These are phyloP conservation scores for Lachnellula willkommii DNA, from an alignment of 2,329 filamentous ascomycete genomes.

Conservation along the genomic window DNA sequence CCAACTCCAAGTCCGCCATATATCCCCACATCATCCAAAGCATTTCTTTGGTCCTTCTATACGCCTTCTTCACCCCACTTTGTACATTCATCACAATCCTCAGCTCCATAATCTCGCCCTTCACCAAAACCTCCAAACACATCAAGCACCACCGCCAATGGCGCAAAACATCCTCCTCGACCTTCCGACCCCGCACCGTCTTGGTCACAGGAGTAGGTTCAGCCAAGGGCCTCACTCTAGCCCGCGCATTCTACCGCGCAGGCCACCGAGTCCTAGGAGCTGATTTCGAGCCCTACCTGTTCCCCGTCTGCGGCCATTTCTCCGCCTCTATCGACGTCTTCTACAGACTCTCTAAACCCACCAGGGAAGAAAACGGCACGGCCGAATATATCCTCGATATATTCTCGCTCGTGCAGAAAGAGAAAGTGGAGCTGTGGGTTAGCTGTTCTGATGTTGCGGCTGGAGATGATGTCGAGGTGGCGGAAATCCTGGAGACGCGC, in stretches of 20 bases:
- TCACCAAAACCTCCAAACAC: slow-evolving; percentile 4
- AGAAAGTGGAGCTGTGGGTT: slow-evolving; percentile 6
- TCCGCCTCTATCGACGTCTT: slow-evolving; percentile 17
- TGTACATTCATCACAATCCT: slow-evolving; percentile 16
- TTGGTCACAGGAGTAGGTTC: slow-evolving; percentile 72
- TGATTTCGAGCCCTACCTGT: slow-evolving; percentile 46
- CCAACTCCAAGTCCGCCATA: slow-evolving; percentile 12
- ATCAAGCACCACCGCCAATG: slow-evolving; percentile 12
- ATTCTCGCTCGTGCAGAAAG: not conserved
- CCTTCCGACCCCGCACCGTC: slow-evolving; percentile 41
- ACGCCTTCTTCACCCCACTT: slow-evolving; percentile 18
- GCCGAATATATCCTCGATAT: slow-evolving; percentile 6
- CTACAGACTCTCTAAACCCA: slow-evolving; percentile 3
- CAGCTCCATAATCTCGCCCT: slow-evolving; percentile 7
- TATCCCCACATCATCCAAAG: slow-evolving; percentile 43
- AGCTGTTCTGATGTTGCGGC: not conserved
- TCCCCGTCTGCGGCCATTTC: slow-evolving; percentile 22
- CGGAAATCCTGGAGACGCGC: not conserved
- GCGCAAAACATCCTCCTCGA: slow-evolving; percentile 20
- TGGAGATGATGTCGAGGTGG: not conserved
- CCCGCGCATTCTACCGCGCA: slow-evolving; percentile 57
- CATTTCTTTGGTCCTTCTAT: slow-evolving; percentile 36
- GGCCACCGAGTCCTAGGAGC: slow-evolving; percentile 68
- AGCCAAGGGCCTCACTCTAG: slow-evolving; percentile 62
- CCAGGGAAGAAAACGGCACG: not conserved